Conservation (phyloP, 169 alveolate genomes). For the Eimeria sp. region DNA sequence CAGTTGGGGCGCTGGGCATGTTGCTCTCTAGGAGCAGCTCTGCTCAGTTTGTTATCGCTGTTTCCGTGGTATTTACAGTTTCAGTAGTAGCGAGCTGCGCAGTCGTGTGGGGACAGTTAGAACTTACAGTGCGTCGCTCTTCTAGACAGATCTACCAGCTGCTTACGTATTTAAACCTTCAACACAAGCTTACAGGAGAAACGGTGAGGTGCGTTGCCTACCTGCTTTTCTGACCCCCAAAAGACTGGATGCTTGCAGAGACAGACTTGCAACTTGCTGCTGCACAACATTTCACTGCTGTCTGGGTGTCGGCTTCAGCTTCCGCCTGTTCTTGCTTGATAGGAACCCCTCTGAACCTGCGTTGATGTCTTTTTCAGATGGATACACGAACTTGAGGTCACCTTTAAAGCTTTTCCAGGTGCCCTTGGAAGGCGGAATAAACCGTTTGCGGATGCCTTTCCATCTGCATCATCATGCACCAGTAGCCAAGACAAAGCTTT, state of each 20-base stretch:
- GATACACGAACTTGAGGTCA: conserved; percentile 56
- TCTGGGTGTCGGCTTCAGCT: neutral
- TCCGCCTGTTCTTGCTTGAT: too few species aligned
- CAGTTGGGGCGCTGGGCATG: conserved; percentile 12
- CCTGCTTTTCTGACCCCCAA: neutral
- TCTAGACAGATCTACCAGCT: neutral
- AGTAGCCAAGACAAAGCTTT: neutral
- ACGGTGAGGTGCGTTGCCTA: conserved; percentile 15
- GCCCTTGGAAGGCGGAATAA: neutral
- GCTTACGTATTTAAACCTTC: conserved; percentile 9
- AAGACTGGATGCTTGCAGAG: neutral
- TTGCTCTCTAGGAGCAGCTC: neutral
- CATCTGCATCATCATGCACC: neutral
- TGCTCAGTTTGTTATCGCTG: neutral
- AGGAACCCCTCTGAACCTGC: neutral
- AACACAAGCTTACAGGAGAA: conserved; percentile 57
- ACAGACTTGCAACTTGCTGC: neutral
- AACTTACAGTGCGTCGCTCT: conserved; percentile 18
- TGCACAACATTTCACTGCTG: neutral
- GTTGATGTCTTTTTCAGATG: conserved; percentile 24
- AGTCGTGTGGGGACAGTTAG: conserved; percentile 12
- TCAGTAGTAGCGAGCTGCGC: conserved; percentile 28
- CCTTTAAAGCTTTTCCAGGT: conserved; percentile 20
- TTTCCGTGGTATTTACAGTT: neutral
- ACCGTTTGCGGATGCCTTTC: neutral